These are phyloP conservation scores for Clonostachys rosea DNA, from an alignment of 2,329 filamentous ascomycete species.

Conservation along the genomic window DNA sequence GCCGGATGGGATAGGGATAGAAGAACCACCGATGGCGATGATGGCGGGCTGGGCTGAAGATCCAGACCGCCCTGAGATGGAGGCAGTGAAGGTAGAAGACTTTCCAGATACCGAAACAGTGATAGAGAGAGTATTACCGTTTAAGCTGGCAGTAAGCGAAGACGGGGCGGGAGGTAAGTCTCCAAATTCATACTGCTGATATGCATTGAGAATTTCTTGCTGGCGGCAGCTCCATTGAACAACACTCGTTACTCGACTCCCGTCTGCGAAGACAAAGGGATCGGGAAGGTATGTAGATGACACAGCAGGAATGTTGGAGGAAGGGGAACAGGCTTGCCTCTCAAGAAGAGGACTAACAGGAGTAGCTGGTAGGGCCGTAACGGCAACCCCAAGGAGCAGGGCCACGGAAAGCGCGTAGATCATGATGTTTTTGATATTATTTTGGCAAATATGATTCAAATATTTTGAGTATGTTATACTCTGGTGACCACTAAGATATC, in stretches of 20 bases:
- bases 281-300: slow-evolving; percentile 9
- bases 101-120: slow-evolving; percentile 29
- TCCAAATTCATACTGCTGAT: slow-evolving; percentile 32
- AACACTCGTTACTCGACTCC: slow-evolving; percentile 26
- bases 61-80: slow-evolving; percentile 33
- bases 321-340: slow-evolving; percentile 1
- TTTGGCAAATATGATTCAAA: too few species aligned
- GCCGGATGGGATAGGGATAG: slow-evolving; percentile 47
- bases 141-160: slow-evolving; percentile 35
- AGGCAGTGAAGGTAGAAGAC: slow-evolving; percentile 17
- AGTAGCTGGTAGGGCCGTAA: not conserved
- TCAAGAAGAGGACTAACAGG: not conserved
- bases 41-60: slow-evolving; percentile 29
- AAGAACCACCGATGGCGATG: slow-evolving; percentile 49
- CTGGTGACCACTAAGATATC: too few species aligned
- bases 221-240: slow-evolving; percentile 33
- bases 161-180: slow-evolving; percentile 23
- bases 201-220: slow-evolving; percentile 26
- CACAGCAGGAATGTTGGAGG: not conserved
- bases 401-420: too few species aligned
- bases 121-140: slow-evolving; percentile 33
- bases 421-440: too few species aligned
- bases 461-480: too few species aligned
- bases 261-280: slow-evolving; percentile 32
- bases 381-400: too few species aligned